Conservation (phyloP, 2,329 filamentous ascomycete species). For the Monilinia polystroma region DNA sequence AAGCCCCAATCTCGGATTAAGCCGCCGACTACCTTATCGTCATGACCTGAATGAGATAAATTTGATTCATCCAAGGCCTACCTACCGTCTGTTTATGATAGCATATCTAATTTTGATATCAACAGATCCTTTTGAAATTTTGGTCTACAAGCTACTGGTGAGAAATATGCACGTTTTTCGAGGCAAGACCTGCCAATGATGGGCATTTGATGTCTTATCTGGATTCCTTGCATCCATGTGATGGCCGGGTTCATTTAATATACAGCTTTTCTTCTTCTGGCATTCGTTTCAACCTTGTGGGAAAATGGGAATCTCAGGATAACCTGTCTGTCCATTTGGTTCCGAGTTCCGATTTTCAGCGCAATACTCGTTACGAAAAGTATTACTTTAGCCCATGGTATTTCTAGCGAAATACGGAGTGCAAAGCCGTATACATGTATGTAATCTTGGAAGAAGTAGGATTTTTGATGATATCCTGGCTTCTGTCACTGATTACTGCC, state of each 20-base stretch:
- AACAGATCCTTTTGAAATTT: no score
- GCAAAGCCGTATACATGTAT: background rate
- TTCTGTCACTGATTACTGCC: background rate
- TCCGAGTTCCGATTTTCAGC: background rate
- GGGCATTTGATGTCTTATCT: background rate
- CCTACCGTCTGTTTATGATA: background rate
- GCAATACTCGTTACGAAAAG: background rate
- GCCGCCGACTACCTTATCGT: constrained; percentile 3
- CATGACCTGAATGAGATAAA: background rate
- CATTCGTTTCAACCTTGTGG: background rate
- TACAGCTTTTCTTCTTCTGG: background rate
- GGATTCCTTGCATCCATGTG: constrained; percentile 3
- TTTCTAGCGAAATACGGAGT: constrained; percentile 3
- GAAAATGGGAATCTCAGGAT: background rate
- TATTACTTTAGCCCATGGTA: background rate
- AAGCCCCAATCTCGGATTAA: constrained; percentile 1
- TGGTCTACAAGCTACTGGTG: background rate
- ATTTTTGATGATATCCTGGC: background rate
- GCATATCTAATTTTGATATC: background rate
- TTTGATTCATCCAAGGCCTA: background rate
- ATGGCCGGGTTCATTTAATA: no score
- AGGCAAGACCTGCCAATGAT: no score
- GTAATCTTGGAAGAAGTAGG: background rate
- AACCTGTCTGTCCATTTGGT: background rate
- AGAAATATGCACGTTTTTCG: no score